phyloP scores from a whole-genome alignment of 495 filamentous ascomycete genomes.

The Rhypophila decipiens region DNA sequence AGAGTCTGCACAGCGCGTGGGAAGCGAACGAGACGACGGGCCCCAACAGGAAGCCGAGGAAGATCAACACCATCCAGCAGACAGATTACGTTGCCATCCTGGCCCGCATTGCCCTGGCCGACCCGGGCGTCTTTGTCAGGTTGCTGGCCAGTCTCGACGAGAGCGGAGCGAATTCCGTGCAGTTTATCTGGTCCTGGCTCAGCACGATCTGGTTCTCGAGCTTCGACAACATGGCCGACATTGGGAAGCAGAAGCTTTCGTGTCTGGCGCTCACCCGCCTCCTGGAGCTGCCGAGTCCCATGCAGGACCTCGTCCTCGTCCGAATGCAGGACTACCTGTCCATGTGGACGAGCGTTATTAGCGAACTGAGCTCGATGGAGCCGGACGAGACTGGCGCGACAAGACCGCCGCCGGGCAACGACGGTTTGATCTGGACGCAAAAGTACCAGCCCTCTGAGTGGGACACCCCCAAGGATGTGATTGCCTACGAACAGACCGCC shows the following conservation, averaged over 20 bases:
- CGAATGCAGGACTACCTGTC: constrained; percentile 47
- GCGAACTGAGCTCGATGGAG: constrained; percentile 30
- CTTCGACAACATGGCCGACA: constrained; percentile 74
- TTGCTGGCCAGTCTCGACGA: constrained; percentile 43
- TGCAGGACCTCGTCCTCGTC: constrained; percentile 40
- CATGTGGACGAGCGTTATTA: constrained; percentile 47
- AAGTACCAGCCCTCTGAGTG: constrained; percentile 59
- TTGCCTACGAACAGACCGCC: constrained; percentile 44
- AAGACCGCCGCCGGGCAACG: constrained; percentile 11
- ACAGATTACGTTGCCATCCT: constrained; percentile 82
- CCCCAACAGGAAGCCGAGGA: constrained; percentile 56
- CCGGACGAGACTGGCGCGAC: constrained; percentile 16
- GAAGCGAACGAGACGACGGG: constrained; percentile 70
- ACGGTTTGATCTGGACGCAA: constrained; percentile 58
- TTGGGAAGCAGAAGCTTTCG: constrained; percentile 71
- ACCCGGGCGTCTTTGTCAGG: constrained; percentile 57
- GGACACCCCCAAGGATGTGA: constrained; percentile 57
- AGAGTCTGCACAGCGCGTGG: constrained; percentile 64
- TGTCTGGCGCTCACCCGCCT: constrained; percentile 76
- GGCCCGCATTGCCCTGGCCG: constrained; percentile 66
- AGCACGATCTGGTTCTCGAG: constrained; percentile 81
- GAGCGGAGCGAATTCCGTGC: constrained; percentile 19
- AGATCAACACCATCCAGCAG: constrained; percentile 62
- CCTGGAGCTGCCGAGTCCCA: constrained; percentile 54
- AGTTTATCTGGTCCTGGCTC: constrained; percentile 64